Evolutionary conservation across 495 filamentous ascomycete species (phyloP).

Genomic region (Trichocladium uniseriatum): DNA sequence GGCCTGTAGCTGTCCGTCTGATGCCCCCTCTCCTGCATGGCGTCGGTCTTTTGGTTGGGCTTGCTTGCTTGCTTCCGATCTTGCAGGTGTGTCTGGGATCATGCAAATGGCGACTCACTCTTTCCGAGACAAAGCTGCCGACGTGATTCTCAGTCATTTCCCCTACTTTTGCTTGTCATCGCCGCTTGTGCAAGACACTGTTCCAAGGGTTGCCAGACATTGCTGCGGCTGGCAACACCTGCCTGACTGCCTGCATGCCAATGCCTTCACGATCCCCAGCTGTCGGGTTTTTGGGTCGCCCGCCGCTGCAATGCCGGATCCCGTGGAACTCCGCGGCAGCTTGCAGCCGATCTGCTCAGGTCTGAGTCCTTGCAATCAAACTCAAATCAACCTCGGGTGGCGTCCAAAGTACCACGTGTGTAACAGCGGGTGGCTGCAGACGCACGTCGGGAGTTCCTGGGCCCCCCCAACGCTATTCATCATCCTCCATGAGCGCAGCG

Average conservation of each 20-base stretch:
- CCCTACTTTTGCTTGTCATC: too few relatives aligned
- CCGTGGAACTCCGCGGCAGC: conserved; percentile 7
- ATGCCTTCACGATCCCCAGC: not conserved
- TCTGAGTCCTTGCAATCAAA: conserved; percentile 11
- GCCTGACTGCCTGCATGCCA: too few relatives aligned
- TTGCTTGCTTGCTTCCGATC: not conserved
- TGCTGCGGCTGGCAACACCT: not conserved
- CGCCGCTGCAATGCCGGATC: not conserved
- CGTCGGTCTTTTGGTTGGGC: not conserved
- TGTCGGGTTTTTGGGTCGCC: not conserved
- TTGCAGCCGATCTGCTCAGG: not conserved
- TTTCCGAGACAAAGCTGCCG: conserved; percentile 1
- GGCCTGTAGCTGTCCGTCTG: not conserved
- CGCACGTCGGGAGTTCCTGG: not conserved
- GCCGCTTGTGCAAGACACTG: too few relatives aligned
- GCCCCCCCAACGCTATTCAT: too few relatives aligned
- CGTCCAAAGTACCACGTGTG: conserved; percentile 7
- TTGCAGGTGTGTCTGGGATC: not conserved
- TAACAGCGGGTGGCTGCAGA: not conserved
- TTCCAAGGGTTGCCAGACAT: too few relatives aligned
- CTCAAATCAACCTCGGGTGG: conserved; percentile 9
- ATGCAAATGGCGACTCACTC: not conserved
- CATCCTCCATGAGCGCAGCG: conserved; percentile 77
- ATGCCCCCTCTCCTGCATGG: not conserved
- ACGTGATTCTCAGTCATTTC: not conserved